A percentile compares a stretch with the other conserved stretches of the same genome.
phyloP scores from a whole-genome alignment of 2,329 filamentous ascomycete genomes.

The Gaeumannomyces sp. region DNA sequence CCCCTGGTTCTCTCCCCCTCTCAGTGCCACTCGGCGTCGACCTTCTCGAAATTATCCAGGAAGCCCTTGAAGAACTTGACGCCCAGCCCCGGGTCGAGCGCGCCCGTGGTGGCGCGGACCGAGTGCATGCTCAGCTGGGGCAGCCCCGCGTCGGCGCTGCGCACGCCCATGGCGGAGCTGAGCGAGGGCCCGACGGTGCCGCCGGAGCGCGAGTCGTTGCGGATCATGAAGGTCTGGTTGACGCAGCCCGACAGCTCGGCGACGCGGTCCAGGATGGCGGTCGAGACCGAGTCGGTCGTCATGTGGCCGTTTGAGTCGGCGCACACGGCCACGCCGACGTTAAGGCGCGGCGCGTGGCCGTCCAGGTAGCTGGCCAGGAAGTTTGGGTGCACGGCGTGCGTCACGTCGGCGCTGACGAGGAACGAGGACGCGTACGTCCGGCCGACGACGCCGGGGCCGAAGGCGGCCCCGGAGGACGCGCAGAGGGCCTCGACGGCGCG shows the following conservation, averaged over 20 bases:
- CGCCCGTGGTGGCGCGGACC: constrained; percentile 81
- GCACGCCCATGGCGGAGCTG: constrained; percentile 70
- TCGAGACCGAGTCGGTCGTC: constrained; percentile 86
- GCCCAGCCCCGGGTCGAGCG: constrained; percentile 78
- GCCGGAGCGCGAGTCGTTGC: constrained; percentile 83
- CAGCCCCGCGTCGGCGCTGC: constrained; percentile 81
- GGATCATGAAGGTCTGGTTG: constrained; percentile 87
- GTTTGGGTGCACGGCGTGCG: constrained; percentile 91
- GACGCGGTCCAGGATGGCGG: constrained; percentile 70
- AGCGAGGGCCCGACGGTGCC: constrained; percentile 95
- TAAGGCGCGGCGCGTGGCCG: constrained; percentile 80
- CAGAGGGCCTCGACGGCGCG: constrained; percentile 66
- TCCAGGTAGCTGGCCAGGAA: constrained; percentile 79
- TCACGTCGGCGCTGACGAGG: constrained; percentile 87
- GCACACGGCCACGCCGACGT: constrained; percentile 75
- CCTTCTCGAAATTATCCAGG: constrained; percentile 75
- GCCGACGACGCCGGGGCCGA: constrained; percentile 58
- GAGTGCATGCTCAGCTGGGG: constrained; percentile 93
- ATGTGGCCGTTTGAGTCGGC: constrained; percentile 90
- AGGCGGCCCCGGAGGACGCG: constrained; percentile 41
- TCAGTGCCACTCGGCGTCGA: constrained; percentile 68
- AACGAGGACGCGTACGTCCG: constrained; percentile 90
- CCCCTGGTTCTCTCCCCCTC: too few relatives aligned
- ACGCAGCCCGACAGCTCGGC: constrained; percentile 66
- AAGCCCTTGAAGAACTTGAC: constrained; percentile 87